Conservation (phyloP, 2,329 filamentous ascomycete species). For the Colletotrichum costaricense region DNA sequence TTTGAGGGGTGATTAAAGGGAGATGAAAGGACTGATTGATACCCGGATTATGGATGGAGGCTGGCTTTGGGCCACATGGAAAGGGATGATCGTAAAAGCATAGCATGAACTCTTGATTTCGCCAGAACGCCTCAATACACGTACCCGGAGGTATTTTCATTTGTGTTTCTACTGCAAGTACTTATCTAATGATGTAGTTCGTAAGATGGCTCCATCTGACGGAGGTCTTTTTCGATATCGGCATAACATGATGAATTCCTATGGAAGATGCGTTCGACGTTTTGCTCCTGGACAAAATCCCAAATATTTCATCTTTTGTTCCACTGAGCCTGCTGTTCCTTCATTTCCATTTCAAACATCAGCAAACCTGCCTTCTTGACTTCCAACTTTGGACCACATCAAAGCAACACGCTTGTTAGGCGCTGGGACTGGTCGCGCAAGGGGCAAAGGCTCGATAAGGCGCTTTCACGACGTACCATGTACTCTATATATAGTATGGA, state of each 20-base stretch:
- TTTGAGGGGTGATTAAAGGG: not conserved
- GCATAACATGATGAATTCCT: not conserved
- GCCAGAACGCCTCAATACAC: not conserved
- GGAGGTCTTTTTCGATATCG: no score
- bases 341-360: not conserved
- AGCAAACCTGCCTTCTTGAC: not conserved
- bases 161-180: not conserved
- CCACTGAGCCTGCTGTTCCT: not conserved
- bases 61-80: not conserved
- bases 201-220: not conserved
- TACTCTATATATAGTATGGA: not conserved
- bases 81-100: not conserved
- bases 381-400: not conserved
- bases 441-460: not conserved
- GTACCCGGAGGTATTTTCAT: not conserved
- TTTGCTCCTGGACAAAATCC: not conserved
- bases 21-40: not conserved
- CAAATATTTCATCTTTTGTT: not conserved
- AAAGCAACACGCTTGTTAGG: not conserved
- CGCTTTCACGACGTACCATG: not conserved
- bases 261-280: not conserved
- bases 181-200: not conserved
- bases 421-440: not conserved
- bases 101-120: not conserved
- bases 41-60: not conserved